Evolutionary conservation across 768 basidiomycete species (phyloP).

Genomic region (Pulveroboletus frians): DNA sequence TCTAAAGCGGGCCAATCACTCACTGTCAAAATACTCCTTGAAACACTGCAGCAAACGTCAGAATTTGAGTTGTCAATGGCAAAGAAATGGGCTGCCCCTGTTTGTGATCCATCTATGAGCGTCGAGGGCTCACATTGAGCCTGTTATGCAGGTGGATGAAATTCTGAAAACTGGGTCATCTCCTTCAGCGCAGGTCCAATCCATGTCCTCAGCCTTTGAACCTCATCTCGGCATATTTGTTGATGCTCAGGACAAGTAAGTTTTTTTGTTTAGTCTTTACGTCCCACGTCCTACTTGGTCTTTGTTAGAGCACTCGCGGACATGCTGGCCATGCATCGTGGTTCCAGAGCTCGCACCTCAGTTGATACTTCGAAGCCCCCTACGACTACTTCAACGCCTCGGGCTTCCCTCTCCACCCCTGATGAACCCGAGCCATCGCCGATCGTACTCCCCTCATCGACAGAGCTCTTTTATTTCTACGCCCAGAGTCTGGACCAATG

Average conservation of each 20-base stretch:
- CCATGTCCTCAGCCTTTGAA: conserved; percentile 89
- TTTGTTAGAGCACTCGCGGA: conserved; percentile 70
- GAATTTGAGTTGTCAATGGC: conserved; percentile 84
- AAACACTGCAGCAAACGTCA: conserved; percentile 76
- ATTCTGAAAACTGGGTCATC: conserved; percentile 54
- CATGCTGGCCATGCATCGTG: conserved; percentile 82
- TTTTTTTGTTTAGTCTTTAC: neutral
- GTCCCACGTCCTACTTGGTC: neutral
- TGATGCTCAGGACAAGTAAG: conserved; percentile 95
- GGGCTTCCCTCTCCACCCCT: conserved; percentile 36
- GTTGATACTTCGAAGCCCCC: conserved; percentile 48
- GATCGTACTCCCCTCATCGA: conserved; percentile 87
- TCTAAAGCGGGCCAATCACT: conserved; percentile 72
- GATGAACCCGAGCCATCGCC: conserved; percentile 45
- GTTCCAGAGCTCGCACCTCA: conserved; percentile 56
- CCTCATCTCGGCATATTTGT: conserved; percentile 90
- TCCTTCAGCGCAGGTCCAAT: conserved; percentile 48
- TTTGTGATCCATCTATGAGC: conserved; percentile 30
- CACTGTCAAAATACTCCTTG: conserved; percentile 74
- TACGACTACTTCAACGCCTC: conserved; percentile 28
- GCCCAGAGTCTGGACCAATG: conserved; percentile 93
- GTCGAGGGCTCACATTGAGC: neutral
- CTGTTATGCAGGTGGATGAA: conserved; percentile 48
- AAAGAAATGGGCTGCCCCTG: conserved; percentile 77
- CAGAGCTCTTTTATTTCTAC: conserved; percentile 96